Percentiles rank a stretch among this genome's conserved stretches.
These are phyloP conservation scores for Rhizophagus prolifer DNA, from an alignment of 192 early-diverging fungal species.

Conservation along the genomic window DNA sequence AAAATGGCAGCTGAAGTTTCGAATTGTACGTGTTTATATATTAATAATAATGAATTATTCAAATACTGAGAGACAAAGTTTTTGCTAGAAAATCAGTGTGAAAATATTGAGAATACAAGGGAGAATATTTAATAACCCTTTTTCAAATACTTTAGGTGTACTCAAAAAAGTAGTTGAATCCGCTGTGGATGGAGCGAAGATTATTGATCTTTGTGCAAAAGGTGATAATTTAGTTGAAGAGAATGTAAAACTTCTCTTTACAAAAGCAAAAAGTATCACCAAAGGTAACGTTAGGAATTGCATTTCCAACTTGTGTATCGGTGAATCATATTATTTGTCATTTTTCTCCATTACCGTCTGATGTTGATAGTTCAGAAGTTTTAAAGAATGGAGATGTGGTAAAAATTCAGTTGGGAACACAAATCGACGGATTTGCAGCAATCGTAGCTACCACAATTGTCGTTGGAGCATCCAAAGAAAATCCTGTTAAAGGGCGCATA, in stretches of 20 bases:
- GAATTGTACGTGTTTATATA: slow-evolving; percentile 60
- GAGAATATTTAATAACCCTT: neutral
- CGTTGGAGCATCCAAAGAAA: slow-evolving; percentile 77
- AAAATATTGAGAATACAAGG: neutral
- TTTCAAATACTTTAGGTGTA: slow-evolving; percentile 51
- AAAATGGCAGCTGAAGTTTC: slow-evolving; percentile 87
- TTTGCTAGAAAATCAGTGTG: neutral
- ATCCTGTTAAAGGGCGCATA: slow-evolving; percentile 74
- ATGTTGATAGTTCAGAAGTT: slow-evolving; percentile 54
- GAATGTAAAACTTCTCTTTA: slow-evolving; percentile 77
- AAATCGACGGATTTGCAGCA: slow-evolving; percentile 89
- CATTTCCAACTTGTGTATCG: slow-evolving; percentile 85
- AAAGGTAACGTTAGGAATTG: slow-evolving; percentile 77
- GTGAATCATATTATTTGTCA: slow-evolving; percentile 84
- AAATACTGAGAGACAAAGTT: neutral
- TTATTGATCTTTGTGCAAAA: slow-evolving; percentile 83
- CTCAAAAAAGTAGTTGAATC: slow-evolving; percentile 67
- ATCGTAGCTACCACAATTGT: slow-evolving; percentile 81
- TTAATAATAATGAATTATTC: neutral
- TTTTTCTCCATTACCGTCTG: slow-evolving; percentile 78
- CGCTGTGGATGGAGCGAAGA: slow-evolving; percentile 75
- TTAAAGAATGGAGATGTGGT: slow-evolving; percentile 85
- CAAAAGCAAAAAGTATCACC: slow-evolving; percentile 62
- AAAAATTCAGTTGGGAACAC: slow-evolving; percentile 87
- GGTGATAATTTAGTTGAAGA: slow-evolving; percentile 86